These are phyloP conservation scores for Fusarium hostae DNA, from an alignment of 2,329 filamentous ascomycete species.

Conservation along the genomic window DNA sequence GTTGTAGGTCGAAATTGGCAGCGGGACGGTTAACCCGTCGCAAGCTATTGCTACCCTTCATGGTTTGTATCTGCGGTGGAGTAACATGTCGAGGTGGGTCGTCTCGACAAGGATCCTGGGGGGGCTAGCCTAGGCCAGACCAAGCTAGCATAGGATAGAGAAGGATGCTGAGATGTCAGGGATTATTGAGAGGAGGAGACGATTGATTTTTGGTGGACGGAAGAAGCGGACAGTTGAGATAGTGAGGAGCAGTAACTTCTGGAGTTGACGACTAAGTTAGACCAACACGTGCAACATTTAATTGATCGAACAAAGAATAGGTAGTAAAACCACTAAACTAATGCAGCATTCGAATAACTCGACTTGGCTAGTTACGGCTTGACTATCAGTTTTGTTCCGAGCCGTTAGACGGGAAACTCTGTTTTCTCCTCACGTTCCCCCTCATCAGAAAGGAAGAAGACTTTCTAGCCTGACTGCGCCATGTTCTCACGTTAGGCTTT, in stretches of 20 bases:
- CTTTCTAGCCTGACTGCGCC: neutral
- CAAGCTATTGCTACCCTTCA: conserved; percentile 44
- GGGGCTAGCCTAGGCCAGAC: conserved; percentile 19
- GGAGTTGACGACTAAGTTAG: neutral
- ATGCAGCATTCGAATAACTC: neutral
- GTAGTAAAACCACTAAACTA: neutral
- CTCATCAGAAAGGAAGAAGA: conserved; percentile 4
- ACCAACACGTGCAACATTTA: conserved; percentile 18
- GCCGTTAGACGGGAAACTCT: conserved; percentile 15
- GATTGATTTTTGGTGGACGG: conserved; percentile 9
- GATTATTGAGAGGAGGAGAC: conserved; percentile 23
- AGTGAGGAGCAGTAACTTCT: neutral
- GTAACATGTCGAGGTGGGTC: conserved; percentile 45
- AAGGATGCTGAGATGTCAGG: conserved; percentile 27
- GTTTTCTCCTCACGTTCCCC: conserved; percentile 24
- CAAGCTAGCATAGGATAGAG: conserved; percentile 15
- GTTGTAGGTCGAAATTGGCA: conserved; percentile 42
- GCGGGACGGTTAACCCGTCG: conserved; percentile 39
- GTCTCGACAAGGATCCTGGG: conserved; percentile 35
- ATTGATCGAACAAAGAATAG: conserved; percentile 8
- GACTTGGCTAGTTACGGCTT: conserved; percentile 14
- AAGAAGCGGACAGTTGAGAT: conserved; percentile 6
- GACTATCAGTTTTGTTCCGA: conserved; percentile 4
- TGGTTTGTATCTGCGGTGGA: conserved; percentile 43
- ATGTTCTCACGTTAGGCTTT: conserved; percentile 3